Evolutionary conservation across 768 basidiomycete species (phyloP), one percentile per base, ranked within the genome.

Genomic region (Leucocoprinus sp.): DNA sequence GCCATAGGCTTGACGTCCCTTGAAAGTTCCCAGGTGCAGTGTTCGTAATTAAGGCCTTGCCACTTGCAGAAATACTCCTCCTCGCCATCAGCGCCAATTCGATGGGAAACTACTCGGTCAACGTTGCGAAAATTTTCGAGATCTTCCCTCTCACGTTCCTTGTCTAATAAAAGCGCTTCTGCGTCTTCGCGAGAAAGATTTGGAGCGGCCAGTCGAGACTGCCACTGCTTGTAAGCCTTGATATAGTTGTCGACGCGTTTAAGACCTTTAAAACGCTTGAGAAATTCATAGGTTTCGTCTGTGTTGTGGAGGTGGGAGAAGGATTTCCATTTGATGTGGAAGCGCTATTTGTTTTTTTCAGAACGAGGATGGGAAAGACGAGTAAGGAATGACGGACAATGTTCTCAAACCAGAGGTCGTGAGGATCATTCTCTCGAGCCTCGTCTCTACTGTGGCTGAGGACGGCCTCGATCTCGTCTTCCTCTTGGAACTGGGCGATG

Each of bases 181-280:
- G 80, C 69, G 52, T 99, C 96, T 69, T 99, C 96, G 6, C 78
- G 75, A 2, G 83, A 78, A 21, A 91, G 69, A 14, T 78, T 76
- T 1, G 84, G 79, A 1, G 78, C 70, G 31, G 71, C 66, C 22
- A 86, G 70, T 37, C 78, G 76, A 19, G 75, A 69, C 52, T 85
- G 78, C 69, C 87, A 91, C 0, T 60, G 55, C 58, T 85, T 88
- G 67, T 85, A 88, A 26, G 78, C 76, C 60, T 93, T 95, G 76
- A 99, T 96, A 65, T 98, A 99, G 65, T 99, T 98, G 67, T 98
- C 96, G 51, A 99, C 90, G 41, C 93, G 88, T 64, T 98, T 98
- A 54, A 96, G 73, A 21, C 96, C 96, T 60, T 83, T 88, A 76
- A 86, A 98, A 19, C 86, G 80, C 64, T 95, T 97, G 49, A 98